Conservation (phyloP, 352 stramenopile species). For the Phytopythium ostracodes region DNA sequence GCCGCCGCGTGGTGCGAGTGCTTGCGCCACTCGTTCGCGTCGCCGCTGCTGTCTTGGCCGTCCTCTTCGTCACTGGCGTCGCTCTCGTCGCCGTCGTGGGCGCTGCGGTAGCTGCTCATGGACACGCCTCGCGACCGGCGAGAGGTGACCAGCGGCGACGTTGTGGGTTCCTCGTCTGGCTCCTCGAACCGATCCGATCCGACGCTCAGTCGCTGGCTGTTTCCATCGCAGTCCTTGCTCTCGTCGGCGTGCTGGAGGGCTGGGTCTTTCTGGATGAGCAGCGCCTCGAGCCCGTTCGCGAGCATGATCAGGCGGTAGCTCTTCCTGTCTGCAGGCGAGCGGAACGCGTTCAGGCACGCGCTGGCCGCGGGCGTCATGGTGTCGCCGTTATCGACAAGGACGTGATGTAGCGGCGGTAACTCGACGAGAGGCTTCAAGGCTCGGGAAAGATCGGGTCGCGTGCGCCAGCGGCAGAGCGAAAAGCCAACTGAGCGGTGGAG, state of each 20-base stretch:
- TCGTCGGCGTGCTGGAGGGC: background rate
- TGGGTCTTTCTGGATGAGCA: constrained; percentile 56
- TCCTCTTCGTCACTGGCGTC: constrained; percentile 13
- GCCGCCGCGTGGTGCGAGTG: constrained; percentile 33
- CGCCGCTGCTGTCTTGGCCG: constrained; percentile 9
- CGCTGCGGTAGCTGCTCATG: constrained; percentile 1
- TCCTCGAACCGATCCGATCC: background rate
- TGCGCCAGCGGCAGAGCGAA: background rate
- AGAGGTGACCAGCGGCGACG: background rate
- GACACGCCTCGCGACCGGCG: constrained; percentile 3
- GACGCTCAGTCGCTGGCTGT: background rate
- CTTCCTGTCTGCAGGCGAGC: constrained; percentile 63
- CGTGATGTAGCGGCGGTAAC: background rate
- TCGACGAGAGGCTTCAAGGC: background rate
- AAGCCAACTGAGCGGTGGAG: background rate
- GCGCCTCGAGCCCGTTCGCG: constrained; percentile 51
- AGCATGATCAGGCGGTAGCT: constrained; percentile 66
- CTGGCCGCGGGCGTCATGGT: background rate
- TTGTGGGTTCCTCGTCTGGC: constrained; percentile 11
- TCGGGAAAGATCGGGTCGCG: background rate
- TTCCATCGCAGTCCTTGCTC: background rate
- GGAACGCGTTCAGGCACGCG: constrained; percentile 41
- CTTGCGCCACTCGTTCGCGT: constrained; percentile 6
- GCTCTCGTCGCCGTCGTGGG: constrained; percentile 11
- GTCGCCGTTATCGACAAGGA: background rate